Percentiles rank a stretch among this genome's conserved stretches.
phyloP scores from a whole-genome alignment of 257 asterid species.

The Fraxinus quadrangulata region DNA sequence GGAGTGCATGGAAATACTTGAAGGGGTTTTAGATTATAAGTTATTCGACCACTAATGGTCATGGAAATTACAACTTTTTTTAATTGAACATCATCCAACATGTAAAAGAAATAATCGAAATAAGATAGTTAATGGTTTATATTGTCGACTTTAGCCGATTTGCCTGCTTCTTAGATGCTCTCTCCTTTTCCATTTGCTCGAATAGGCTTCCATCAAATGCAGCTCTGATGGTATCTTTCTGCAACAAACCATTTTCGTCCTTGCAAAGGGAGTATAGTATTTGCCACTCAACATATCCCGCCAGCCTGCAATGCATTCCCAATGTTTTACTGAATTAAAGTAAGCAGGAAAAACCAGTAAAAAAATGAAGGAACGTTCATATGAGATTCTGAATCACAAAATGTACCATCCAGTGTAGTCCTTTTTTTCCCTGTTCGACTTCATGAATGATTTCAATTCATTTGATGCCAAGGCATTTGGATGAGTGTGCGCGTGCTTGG shows the following conservation, averaged over 20 bases:
- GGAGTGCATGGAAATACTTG: no score
- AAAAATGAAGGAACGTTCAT: not conserved
- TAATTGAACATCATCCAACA: no score
- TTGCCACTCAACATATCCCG: slow-evolving; percentile 74
- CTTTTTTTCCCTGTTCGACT: slow-evolving; percentile 66
- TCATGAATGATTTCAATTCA: slow-evolving; percentile 55
- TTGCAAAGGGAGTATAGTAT: slow-evolving; percentile 63
- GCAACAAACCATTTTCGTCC: slow-evolving; percentile 64
- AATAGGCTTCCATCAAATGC: slow-evolving; percentile 85
- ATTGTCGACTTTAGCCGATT: slow-evolving; percentile 19
- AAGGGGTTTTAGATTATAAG: no score
- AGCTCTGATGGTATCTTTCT: slow-evolving; percentile 55
- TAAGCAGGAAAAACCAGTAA: not conserved
- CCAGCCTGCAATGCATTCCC: slow-evolving; percentile 47
- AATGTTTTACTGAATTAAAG: not conserved
- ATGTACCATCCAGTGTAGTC: slow-evolving; percentile 71
- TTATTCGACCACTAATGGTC: no score
- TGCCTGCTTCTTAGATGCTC: slow-evolving; percentile 47
- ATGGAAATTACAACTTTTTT: no score
- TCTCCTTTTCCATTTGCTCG: slow-evolving; percentile 65
- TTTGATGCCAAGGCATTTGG: slow-evolving; percentile 52
- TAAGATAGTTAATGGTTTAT: no score
- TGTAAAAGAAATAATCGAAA: no score
- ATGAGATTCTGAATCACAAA: not conserved
- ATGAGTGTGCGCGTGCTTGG: slow-evolving; percentile 51